A percentile compares a stretch with the other conserved stretches of the same genome.
phyloP scores from a whole-genome alignment of 2,329 filamentous ascomycete species.

The Drechmeria coniospora region DNA sequence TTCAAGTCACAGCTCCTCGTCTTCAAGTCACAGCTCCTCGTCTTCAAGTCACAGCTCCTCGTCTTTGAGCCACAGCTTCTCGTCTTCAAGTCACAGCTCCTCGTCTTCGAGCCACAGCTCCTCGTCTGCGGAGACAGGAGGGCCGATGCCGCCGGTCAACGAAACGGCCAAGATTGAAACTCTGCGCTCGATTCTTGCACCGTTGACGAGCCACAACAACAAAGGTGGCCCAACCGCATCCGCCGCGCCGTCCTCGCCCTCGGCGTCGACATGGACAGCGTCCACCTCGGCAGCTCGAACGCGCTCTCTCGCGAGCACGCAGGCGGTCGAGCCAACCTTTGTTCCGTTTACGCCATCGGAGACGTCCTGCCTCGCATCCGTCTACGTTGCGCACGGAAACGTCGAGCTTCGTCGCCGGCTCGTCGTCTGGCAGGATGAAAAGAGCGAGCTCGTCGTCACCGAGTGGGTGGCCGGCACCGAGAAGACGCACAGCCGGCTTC shows the following conservation, averaged over 20 bases:
- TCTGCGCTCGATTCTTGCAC: too few species aligned
- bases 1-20: too few species aligned
- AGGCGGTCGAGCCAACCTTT: neutral
- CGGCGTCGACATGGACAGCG: neutral
- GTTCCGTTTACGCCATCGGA: constrained; percentile 5
- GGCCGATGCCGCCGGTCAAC: too few species aligned
- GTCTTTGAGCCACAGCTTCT: too few species aligned
- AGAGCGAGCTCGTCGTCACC: constrained; percentile 6
- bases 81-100: too few species aligned
- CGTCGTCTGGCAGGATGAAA: constrained; percentile 10
- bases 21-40: too few species aligned
- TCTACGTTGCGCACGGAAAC: constrained; percentile 2
- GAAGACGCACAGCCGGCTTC: constrained; percentile 3
- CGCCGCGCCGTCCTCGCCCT: neutral
- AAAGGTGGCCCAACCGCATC: neutral
- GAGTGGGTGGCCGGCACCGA: constrained; percentile 4
- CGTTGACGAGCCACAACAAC: neutral
- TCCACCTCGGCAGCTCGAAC: too few species aligned
- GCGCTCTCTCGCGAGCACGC: too few species aligned
- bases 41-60: too few species aligned
- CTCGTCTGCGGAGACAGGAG: too few species aligned
- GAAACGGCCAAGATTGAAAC: neutral
- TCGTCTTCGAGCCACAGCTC: too few species aligned
- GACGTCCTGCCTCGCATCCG: constrained; percentile 6
- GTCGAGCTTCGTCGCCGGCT: constrained; percentile 4